A percentile compares a stretch with the other conserved stretches of the same genome.
Conservation (phyloP, 345 rosid species). For the Populus deltoides region DNA sequence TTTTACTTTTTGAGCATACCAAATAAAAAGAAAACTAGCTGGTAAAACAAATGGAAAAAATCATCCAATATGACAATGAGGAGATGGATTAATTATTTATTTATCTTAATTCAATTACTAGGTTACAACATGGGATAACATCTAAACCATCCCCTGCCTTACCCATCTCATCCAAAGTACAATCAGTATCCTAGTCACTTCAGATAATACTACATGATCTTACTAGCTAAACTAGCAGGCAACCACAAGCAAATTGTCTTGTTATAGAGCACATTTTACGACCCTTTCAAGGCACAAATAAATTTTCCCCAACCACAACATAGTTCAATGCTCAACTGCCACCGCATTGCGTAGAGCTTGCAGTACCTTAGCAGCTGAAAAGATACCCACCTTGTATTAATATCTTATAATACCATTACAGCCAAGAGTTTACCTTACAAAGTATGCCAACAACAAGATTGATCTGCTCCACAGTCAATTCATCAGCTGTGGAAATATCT, state of each 20-base stretch:
- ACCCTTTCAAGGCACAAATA: not conserved
- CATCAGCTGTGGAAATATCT: constrained; percentile 64
- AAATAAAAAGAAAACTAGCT: not conserved
- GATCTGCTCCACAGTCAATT: constrained; percentile 77
- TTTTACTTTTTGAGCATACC: no score
- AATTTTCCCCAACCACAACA: not conserved
- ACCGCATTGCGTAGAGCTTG: not conserved
- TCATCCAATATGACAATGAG: not conserved
- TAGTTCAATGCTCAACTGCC: constrained; percentile 6
- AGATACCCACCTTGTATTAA: not conserved
- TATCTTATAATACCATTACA: not conserved
- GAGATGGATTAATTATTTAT: not conserved
- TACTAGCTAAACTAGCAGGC: not conserved
- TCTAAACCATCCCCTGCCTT: no score
- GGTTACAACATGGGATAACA: no score
- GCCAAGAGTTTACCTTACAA: constrained; percentile 54
- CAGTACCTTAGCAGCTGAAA: not conserved
- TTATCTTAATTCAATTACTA: no score
- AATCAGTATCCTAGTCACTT: no score
- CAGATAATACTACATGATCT: not conserved
- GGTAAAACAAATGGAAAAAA: not conserved
- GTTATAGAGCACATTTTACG: not conserved
- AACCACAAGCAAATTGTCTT: not conserved
- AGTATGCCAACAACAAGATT: constrained; percentile 87
- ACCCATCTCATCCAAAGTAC: no score